Evolutionary conservation across 257 asterid species (phyloP), one percentile per base, ranked within the genome.

Genomic region (Lycium barbarum): DNA sequence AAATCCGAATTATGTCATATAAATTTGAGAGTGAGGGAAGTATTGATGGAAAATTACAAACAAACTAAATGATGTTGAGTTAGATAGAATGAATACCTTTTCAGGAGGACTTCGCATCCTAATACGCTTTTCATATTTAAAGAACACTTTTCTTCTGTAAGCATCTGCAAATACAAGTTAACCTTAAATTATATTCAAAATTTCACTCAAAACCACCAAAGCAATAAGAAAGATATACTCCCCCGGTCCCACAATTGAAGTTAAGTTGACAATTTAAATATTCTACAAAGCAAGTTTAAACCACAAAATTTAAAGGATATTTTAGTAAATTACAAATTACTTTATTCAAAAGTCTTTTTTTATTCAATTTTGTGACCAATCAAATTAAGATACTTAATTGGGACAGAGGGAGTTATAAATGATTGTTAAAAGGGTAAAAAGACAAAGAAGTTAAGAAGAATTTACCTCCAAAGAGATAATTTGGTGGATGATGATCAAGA

Each of bases 31-130:
- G 33, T 26, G 33, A 26, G 33, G 33, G 33, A 26, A 26, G 33
- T 9, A 62, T 62, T 62, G 72, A 33, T 13, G 17, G 4, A 15
- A 36, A 36, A 67, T 36, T 14, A 67, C 49, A 35, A 2, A 22
- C 22, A 49, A 20, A 26, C 7, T 13, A 20, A 20, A 55, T 14
- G 61, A 47, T 17, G 10, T 59, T 55, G 3, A 47, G 13, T 49
- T 47, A 12, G 17, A 14, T 45, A 45, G 9, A 72, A 43, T n/a
- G 45, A 54, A 36, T 89, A 94, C 99, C 99, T 95, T 95, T 91
- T 95, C 99, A 1, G 99, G 99, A 87, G 98, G 97, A 91, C 97
- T 94, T 83, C 98, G 88, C 97, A 94, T 94, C 87, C 98, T 89
- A 70, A 95, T 93, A 62, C 99, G 95, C 81, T 88, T 95, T 91